Percentiles rank a stretch among this genome's conserved stretches.
phyloP scores from a whole-genome alignment of 2,329 filamentous ascomycete genomes.

The Raffaelea albimanens region DNA sequence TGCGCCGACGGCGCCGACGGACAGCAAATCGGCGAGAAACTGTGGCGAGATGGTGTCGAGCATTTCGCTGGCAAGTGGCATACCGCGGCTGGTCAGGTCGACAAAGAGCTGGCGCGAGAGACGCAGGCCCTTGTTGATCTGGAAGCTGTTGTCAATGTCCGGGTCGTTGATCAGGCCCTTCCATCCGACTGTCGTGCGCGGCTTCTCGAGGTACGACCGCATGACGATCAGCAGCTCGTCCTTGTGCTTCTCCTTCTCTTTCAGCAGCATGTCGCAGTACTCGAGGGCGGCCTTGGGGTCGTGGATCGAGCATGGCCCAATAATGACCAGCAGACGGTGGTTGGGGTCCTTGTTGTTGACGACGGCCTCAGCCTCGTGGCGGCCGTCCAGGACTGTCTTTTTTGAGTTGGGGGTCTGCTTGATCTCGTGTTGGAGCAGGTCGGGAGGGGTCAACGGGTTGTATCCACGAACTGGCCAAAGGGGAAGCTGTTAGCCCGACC shows the following conservation, averaged over 20 bases:
- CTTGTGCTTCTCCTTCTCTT: constrained; percentile 78
- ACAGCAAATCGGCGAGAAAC: constrained; percentile 87
- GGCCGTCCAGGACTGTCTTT: constrained; percentile 50
- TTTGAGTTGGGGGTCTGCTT: constrained; percentile 47
- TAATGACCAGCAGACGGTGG: constrained; percentile 58
- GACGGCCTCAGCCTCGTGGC: constrained; percentile 53
- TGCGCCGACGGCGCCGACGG: constrained; percentile 88
- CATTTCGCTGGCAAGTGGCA: constrained; percentile 97
- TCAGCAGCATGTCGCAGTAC: constrained; percentile 78
- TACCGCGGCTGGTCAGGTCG: constrained; percentile 81
- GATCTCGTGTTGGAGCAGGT: constrained; percentile 93
- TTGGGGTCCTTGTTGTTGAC: constrained; percentile 51
- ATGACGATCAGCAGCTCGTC: constrained; percentile 91
- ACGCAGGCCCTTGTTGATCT: constrained; percentile 95
- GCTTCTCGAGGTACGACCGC: constrained; percentile 98
- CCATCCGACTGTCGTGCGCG: constrained; percentile 95
- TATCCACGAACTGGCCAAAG: constrained; percentile 78
- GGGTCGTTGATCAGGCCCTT: constrained; percentile 98
- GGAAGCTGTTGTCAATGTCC: constrained; percentile 95
- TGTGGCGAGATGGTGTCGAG: constrained; percentile 96
- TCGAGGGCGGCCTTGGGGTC: constrained; percentile 83
- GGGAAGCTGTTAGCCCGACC: constrained; percentile 42
- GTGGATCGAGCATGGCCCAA: constrained; percentile 96
- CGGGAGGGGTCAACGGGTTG: constrained; percentile 86
- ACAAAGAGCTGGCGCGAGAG: constrained; percentile 85